Conservation (phyloP, 2,329 filamentous ascomycete genomes). For the Bipolaris zeicola region DNA sequence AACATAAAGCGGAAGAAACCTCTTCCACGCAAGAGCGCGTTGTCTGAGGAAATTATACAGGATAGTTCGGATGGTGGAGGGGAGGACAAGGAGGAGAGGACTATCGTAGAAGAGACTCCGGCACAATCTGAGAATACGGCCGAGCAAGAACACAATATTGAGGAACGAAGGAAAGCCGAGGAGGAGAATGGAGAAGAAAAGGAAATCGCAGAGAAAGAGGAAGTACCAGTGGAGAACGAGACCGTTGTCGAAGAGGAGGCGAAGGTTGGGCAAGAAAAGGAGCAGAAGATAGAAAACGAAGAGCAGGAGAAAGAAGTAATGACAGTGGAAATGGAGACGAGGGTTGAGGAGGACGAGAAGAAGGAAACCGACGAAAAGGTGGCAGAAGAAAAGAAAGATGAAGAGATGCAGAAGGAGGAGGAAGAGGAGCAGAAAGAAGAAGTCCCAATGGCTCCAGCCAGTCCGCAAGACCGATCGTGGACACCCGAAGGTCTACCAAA, state of each 20-base stretch:
- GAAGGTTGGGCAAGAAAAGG: background rate
- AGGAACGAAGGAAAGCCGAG: background rate
- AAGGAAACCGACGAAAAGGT: background rate
- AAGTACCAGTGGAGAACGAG: background rate
- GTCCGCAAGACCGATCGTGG: slow-evolving; percentile 3
- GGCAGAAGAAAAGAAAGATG: too few relatives aligned
- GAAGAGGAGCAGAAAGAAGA: background rate
- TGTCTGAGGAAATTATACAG: slow-evolving; percentile 26
- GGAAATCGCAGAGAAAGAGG: background rate
- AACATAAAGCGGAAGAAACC: slow-evolving; percentile 17
- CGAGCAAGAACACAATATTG: background rate
- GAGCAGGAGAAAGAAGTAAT: background rate
- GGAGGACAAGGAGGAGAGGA: background rate
- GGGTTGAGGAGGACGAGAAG: background rate
- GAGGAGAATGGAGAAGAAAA: background rate
- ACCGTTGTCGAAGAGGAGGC: background rate
- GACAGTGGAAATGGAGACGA: background rate
- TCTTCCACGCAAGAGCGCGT: slow-evolving; percentile 24
- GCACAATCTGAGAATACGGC: background rate
- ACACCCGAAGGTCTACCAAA: slow-evolving; percentile 7
- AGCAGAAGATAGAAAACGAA: background rate
- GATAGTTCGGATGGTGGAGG: slow-evolving; percentile 19
- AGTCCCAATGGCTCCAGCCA: slow-evolving; percentile 1
- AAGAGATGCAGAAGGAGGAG: background rate
- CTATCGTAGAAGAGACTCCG: background rate